phyloP scores from a whole-genome alignment of 164 flowering plant species.

The Tetracentron sinense region DNA sequence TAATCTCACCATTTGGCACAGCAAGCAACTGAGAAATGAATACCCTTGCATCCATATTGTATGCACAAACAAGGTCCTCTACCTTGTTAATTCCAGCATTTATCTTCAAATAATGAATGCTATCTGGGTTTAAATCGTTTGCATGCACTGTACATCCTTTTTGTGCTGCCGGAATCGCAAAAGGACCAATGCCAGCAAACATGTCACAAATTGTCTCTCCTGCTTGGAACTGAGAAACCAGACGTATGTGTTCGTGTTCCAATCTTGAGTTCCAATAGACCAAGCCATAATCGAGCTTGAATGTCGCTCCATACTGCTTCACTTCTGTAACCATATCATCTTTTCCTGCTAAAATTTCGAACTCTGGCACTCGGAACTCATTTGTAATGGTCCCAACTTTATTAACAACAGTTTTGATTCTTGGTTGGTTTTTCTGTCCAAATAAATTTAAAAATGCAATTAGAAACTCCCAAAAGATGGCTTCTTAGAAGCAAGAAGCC shows the following conservation, averaged over 20 bases:
- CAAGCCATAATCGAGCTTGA: conserved; percentile 90
- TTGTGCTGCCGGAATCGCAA: conserved; percentile 95
- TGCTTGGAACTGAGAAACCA: conserved; percentile 67
- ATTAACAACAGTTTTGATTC: conserved; percentile 83
- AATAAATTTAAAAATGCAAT: conserved; percentile 1
- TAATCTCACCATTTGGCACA: conserved; percentile 35
- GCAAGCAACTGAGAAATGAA: conserved; percentile 58
- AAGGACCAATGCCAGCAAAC: conserved; percentile 98
- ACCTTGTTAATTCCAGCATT: conserved; percentile 89
- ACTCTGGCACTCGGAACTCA: conserved; percentile 92
- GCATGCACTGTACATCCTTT: conserved; percentile 91
- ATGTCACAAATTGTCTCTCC: conserved; percentile 92
- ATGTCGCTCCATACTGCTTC: conserved; percentile 90
- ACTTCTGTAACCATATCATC: conserved; percentile 88
- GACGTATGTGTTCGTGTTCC: conserved; percentile 87
- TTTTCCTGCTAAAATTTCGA: conserved; percentile 85
- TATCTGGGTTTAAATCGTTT: conserved; percentile 92
- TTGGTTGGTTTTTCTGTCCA: conserved; percentile 87
- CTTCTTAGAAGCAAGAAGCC: conserved; percentile 3
- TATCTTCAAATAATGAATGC: conserved; percentile 67
- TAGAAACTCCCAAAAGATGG: conserved; percentile 1
- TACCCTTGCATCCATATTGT: conserved; percentile 85
- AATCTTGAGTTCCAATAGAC: conserved; percentile 99
- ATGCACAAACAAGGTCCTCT: conserved; percentile 47
- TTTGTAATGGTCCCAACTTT: conserved; percentile 94